Evolutionary conservation across 2,329 filamentous ascomycete genomes (phyloP).

Genomic region (Cercospora zeina): DNA sequence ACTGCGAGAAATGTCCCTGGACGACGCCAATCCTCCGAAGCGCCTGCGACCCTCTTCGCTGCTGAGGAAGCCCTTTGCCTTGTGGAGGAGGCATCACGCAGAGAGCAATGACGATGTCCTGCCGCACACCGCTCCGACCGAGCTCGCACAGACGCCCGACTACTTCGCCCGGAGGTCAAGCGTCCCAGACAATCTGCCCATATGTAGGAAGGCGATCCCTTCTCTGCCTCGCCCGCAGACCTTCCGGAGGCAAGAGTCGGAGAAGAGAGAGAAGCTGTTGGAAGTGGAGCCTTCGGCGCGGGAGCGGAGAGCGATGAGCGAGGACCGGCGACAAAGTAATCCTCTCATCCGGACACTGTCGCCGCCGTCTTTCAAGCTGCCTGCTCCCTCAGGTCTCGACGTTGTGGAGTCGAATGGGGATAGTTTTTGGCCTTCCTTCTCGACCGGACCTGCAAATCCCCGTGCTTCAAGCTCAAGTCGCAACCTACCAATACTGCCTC

Average conservation of each 20-base stretch:
- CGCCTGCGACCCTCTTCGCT: slow-evolving; percentile 27
- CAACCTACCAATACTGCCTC: slow-evolving; percentile 26
- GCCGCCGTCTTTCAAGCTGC: slow-evolving; percentile 42
- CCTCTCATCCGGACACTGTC: slow-evolving; percentile 48
- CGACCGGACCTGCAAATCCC: slow-evolving; percentile 7
- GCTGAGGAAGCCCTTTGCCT: slow-evolving; percentile 29
- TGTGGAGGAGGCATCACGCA: slow-evolving; percentile 35
- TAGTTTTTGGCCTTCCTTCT: slow-evolving; percentile 13
- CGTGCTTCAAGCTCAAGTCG: slow-evolving; percentile 16
- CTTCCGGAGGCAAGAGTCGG: slow-evolving; percentile 80
- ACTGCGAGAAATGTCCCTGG: slow-evolving; percentile 32
- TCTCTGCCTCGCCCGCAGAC: slow-evolving; percentile 75
- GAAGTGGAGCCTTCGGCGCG: slow-evolving; percentile 63
- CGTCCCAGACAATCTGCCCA: slow-evolving; percentile 29
- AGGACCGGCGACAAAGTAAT: slow-evolving; percentile 52
- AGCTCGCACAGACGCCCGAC: slow-evolving; percentile 36
- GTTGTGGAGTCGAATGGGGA: slow-evolving; percentile 21
- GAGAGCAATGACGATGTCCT: slow-evolving; percentile 17
- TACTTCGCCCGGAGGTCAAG: slow-evolving; percentile 31
- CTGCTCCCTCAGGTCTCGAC: slow-evolving; percentile 46
- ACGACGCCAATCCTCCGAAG: slow-evolving; percentile 26
- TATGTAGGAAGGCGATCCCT: slow-evolving; percentile 55
- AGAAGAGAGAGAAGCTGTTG: slow-evolving; percentile 71
- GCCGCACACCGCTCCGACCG: slow-evolving; percentile 30
- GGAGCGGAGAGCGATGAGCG: slow-evolving; percentile 71